Percentiles rank a stretch among this genome's conserved stretches.
phyloP scores from a whole-genome alignment of 805 yeast genomes.

The Cyberlindnera galapagoensis region DNA sequence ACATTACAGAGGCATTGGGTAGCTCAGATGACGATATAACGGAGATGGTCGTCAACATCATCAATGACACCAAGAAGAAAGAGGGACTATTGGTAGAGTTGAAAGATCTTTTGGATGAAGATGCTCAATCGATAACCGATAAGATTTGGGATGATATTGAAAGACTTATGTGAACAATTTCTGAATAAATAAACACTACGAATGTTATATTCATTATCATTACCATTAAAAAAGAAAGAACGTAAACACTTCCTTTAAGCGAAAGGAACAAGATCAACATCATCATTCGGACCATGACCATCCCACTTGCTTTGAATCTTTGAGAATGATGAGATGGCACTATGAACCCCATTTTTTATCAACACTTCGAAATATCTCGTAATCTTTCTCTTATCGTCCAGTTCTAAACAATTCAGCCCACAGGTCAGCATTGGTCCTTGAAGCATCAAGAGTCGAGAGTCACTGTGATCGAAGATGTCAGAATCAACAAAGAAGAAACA shows the following conservation, averaged over 20 bases:
- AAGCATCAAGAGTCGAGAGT: constrained; percentile 18
- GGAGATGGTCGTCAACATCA: constrained; percentile 34
- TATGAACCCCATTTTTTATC: constrained; percentile 15
- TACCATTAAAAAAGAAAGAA: neutral
- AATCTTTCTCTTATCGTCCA: constrained; percentile 8
- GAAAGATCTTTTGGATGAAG: constrained; percentile 45
- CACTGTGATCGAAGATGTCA: constrained; percentile 8
- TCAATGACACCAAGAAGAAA: constrained; percentile 29
- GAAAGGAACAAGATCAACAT: constrained; percentile 16
- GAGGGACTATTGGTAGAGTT: constrained; percentile 36
- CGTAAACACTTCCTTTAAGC: constrained; percentile 5
- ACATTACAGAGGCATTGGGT: constrained; percentile 48
- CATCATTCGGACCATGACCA: constrained; percentile 11
- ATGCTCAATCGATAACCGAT: constrained; percentile 35
- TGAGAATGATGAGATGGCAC: constrained; percentile 15
- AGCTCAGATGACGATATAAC: constrained; percentile 44
- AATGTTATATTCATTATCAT: neutral
- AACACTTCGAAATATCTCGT: constrained; percentile 13
- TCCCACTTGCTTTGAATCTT: constrained; percentile 17
- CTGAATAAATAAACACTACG: neutral
- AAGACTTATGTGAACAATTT: constrained; percentile 1
- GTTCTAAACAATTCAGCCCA: constrained; percentile 16
- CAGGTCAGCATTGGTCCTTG: constrained; percentile 19
- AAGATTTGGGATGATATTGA: constrained; percentile 29
- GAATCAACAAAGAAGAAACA: constrained; percentile 15